Percentiles rank a stretch among this genome's conserved stretches.
Evolutionary conservation across 805 yeast species (phyloP).

Genomic region (Candida lessepsii): DNA sequence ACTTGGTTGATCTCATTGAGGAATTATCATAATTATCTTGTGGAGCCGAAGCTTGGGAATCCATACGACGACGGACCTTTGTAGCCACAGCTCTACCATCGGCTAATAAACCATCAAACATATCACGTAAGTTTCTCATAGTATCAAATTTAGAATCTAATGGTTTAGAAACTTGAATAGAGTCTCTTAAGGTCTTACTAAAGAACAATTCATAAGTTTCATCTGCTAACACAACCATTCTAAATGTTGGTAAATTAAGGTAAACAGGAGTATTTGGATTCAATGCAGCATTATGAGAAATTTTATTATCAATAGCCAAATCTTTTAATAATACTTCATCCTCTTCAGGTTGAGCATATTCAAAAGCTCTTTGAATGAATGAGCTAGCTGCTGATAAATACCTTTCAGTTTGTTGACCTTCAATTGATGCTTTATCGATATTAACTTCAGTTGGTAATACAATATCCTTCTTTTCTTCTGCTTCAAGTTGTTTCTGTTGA

Average conservation of each 20-base stretch:
- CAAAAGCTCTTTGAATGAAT: conserved; percentile 84
- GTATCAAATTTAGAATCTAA: conserved; percentile 46
- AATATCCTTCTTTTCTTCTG: conserved; percentile 23
- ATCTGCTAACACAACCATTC: conserved; percentile 93
- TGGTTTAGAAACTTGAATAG: conserved; percentile 64
- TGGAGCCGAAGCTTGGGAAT: conserved; percentile 53
- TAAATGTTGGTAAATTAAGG: conserved; percentile 79
- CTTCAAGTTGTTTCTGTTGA: conserved; percentile 30
- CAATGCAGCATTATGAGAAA: conserved; percentile 73
- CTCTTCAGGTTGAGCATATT: conserved; percentile 76
- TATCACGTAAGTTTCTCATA: conserved; percentile 68
- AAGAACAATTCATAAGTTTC: conserved; percentile 89
- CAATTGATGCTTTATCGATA: conserved; percentile 62
- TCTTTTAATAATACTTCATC: conserved; percentile 36
- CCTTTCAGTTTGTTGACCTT: conserved; percentile 67
- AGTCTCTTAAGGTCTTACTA: conserved; percentile 60
- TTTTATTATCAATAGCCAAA: conserved; percentile 32
- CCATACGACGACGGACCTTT: conserved; percentile 86
- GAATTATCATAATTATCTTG: conserved; percentile 13
- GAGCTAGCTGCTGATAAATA: conserved; percentile 84
- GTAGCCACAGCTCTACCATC: conserved; percentile 92
- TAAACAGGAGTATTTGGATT: conserved; percentile 77
- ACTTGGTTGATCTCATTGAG: conserved; percentile 29
- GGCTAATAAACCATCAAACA: conserved; percentile 87
- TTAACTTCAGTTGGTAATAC: conserved; percentile 57